These are phyloP conservation scores for Gaultheria prostrata DNA, from an alignment of 148 eudicot genomes.

Conservation along the genomic window DNA sequence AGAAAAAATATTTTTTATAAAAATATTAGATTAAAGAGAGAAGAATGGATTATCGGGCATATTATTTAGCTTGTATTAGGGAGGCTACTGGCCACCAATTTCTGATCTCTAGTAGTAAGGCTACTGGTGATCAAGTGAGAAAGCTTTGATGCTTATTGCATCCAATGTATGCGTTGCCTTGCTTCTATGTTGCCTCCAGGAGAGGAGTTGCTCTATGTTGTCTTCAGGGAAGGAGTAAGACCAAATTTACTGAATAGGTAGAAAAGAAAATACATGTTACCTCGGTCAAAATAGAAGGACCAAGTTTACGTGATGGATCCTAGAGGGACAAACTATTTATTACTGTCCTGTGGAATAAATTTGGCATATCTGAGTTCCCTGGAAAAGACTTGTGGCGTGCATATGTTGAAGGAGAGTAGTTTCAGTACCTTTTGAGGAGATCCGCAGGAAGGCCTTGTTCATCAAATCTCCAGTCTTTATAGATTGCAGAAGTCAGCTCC, in stretches of 20 bases:
- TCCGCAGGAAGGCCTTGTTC: conserved; percentile 37
- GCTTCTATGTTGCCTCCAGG: too few species aligned
- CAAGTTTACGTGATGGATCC: not conserved
- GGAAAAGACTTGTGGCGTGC: not conserved
- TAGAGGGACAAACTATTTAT: not conserved
- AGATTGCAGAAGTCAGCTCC: conserved; percentile 30
- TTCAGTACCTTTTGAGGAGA: conserved; percentile 19
- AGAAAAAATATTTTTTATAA: not conserved
- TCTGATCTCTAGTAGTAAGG: too few species aligned
- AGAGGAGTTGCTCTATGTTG: too few species aligned
- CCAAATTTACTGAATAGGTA: not conserved
- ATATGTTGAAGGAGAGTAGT: not conserved
- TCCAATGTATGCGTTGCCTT: too few species aligned
- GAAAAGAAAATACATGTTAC: not conserved
- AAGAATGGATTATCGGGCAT: too few species aligned
- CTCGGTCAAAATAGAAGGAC: not conserved
- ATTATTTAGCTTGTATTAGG: too few species aligned
- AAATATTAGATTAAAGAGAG: not conserved
- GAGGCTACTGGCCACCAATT: too few species aligned
- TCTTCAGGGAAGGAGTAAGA: not conserved
- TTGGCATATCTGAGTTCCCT: not conserved
- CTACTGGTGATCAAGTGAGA: too few species aligned
- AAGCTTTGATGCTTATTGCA: too few species aligned
- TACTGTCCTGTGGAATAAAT: not conserved
- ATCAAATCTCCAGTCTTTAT: conserved; percentile 35